phyloP scores from a whole-genome alignment of 805 yeast species.

The Debaryomyces tyrocola region DNA sequence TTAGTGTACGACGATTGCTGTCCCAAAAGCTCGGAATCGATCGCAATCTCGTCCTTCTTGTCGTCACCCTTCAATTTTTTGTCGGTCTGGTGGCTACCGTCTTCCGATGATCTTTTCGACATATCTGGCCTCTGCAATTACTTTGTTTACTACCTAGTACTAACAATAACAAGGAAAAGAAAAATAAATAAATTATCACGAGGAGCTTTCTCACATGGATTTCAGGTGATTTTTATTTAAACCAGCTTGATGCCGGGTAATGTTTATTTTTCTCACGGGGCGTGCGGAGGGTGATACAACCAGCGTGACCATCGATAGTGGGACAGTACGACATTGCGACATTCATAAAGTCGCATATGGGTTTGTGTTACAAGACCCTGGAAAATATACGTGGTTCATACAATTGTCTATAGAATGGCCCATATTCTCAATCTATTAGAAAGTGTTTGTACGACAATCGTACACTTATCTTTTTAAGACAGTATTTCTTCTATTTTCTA shows the following conservation, averaged over 20 bases:
- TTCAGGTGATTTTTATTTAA: constrained; percentile 26
- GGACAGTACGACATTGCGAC: too few species aligned
- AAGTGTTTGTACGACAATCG: too few species aligned
- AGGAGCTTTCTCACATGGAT: constrained; percentile 25
- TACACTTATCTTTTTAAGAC: too few species aligned
- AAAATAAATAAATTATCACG: constrained; percentile 20
- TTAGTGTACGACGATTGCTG: constrained; percentile 36
- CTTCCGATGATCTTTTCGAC: constrained; percentile 23
- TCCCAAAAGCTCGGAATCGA: constrained; percentile 44
- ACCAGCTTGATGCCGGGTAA: constrained; percentile 15
- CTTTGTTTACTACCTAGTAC: neutral
- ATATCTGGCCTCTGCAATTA: constrained; percentile 7
- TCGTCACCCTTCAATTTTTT: constrained; percentile 15
- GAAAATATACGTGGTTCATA: too few species aligned
- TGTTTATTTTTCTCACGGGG: constrained; percentile 2
- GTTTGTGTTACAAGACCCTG: too few species aligned
- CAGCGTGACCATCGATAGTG: too few species aligned
- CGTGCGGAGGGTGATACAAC: too few species aligned
- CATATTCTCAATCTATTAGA: too few species aligned
- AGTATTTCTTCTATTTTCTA: too few species aligned
- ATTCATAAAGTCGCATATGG: too few species aligned
- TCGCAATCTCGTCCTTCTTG: constrained; percentile 25
- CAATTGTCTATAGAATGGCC: too few species aligned
- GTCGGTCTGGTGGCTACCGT: constrained; percentile 6
- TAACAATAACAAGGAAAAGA: constrained; percentile 1